Conservation (phyloP, 2,329 filamentous ascomycete genomes). For the Curvularia hawaiiensis region DNA sequence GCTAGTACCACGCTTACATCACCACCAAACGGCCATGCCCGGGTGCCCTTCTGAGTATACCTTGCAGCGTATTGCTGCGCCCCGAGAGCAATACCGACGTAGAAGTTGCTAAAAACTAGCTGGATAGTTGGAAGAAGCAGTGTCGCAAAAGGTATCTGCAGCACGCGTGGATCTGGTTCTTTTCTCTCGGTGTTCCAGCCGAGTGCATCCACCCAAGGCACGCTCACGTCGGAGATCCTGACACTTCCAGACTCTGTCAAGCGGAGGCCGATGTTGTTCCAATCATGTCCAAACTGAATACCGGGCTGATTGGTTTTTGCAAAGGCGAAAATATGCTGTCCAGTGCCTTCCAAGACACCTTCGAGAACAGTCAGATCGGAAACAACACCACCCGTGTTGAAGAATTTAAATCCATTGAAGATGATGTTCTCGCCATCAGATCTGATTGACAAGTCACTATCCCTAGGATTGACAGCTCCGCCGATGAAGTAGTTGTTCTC, state of each 20-base stretch:
- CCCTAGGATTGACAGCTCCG: slow-evolving; percentile 68
- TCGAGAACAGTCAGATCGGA: slow-evolving; percentile 70
- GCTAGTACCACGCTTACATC: slow-evolving; percentile 45
- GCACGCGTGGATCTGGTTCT: slow-evolving; percentile 56
- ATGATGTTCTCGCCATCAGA: slow-evolving; percentile 60
- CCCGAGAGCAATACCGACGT: slow-evolving; percentile 66
- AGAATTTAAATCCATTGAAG: slow-evolving; percentile 68
- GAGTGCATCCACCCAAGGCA: slow-evolving; percentile 65
- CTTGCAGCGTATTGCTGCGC: slow-evolving; percentile 60
- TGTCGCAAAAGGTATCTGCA: slow-evolving; percentile 60
- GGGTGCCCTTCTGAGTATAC: slow-evolving; percentile 63
- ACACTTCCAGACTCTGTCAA: slow-evolving; percentile 69
- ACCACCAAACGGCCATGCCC: slow-evolving; percentile 68
- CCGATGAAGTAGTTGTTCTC: slow-evolving; percentile 70
- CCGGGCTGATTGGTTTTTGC: slow-evolving; percentile 63
- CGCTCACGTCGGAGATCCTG: slow-evolving; percentile 62
- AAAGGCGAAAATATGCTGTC: slow-evolving; percentile 67
- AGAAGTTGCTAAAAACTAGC: slow-evolving; percentile 70
- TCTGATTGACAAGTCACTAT: slow-evolving; percentile 64
- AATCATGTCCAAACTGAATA: slow-evolving; percentile 64
- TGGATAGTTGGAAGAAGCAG: slow-evolving; percentile 68
- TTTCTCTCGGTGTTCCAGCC: slow-evolving; percentile 62
- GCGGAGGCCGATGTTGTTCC: slow-evolving; percentile 68
- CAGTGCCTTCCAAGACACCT: slow-evolving; percentile 63
- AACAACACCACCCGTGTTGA: slow-evolving; percentile 71